Percentiles rank a stretch among this genome's conserved stretches.
These are phyloP conservation scores for Gracilaria domingensis DNA, from an alignment of 23 red algal genomes.

Conservation along the genomic window DNA sequence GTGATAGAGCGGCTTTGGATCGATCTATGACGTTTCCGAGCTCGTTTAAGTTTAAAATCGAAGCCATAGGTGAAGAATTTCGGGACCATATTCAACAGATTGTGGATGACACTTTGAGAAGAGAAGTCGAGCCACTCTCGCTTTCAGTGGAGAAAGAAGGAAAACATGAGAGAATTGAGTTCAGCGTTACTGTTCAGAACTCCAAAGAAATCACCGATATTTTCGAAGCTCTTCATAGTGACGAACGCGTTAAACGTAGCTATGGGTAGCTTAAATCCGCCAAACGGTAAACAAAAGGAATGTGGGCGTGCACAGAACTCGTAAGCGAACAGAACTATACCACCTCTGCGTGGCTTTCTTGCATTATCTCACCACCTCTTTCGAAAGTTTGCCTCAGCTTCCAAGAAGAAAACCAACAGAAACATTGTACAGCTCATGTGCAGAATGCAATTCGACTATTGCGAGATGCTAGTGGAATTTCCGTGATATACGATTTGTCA, in stretches of 20 bases:
- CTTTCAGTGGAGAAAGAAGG: slow-evolving; percentile 60
- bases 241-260: slow-evolving; percentile 61
- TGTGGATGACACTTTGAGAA: slow-evolving; percentile 44
- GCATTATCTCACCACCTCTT: background rate
- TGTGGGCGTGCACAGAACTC: background rate
- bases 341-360: background rate
- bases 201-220: slow-evolving; percentile 67
- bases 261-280: slow-evolving; percentile 22
- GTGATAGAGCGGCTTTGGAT: slow-evolving; percentile 48
- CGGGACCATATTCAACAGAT: slow-evolving; percentile 12
- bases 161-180: slow-evolving; percentile 48
- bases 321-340: no score
- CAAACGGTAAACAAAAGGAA: background rate
- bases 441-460: background rate
- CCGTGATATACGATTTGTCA: no score
- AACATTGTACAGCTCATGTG: no score
- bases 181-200: slow-evolving; percentile 49
- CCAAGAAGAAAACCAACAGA: background rate
- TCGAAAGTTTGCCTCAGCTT: background rate
- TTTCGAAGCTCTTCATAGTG: slow-evolving; percentile 62
- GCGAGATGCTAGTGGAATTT: no score
- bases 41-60: slow-evolving; percentile 77
- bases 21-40: slow-evolving; percentile 64
- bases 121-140: slow-evolving; percentile 1
- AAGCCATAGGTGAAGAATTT: slow-evolving; percentile 48